Base-by-base conservation (phyloP, 1,139 yeast species). In the Nakaseomyces bracarensis region DNA sequence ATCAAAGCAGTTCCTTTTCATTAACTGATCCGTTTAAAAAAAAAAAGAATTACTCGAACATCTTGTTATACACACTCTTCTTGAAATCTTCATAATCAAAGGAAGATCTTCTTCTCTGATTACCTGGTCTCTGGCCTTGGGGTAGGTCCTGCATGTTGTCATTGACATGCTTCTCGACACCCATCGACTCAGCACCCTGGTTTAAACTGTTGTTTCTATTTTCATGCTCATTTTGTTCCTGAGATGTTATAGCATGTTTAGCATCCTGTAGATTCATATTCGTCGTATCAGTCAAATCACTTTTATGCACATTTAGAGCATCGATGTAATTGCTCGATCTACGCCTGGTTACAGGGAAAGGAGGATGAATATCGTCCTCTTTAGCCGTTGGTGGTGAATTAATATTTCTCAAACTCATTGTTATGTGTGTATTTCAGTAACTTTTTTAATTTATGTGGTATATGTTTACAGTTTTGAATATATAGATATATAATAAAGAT, bases 1-100 rank as follows among this genome's bases (percentile, higher is more conserved):
- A 22, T 22, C 10, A 10, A 22, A 7, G 25, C 25, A 22, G 10
- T 22, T 22, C 25, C 25, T 22, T n/a, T n/a, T n/a, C n/a, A n/a
- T n/a, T 22, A 22, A 10, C 25, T 7, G 7, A 22, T 22, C 7
- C 9, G 14, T 26, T 8, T n/a, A 26, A 26, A 26, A 10, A 7
- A 7, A 7, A 22, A 8, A 10, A 18, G 11, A 4, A 3, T 13
- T 41, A 42, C 29, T 50, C 53, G 38, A 57, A 57, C 46, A 55
- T 43, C 22, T 49, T 46, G 37, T 56, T 49, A 39, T 58, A 56
- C 13, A 50, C 46, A 36, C 54, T 56, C 40, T 55, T 57, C 45
- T 57, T 58, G 46, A 51, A 57, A 36, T 58, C 61, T 38, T 58
- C 62, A 35, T 55, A 58, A 13, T 51, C 52, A 21, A 54, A 55